Base-by-base conservation (phyloP, 331 rosid species). In the Malus hybrid region DNA sequence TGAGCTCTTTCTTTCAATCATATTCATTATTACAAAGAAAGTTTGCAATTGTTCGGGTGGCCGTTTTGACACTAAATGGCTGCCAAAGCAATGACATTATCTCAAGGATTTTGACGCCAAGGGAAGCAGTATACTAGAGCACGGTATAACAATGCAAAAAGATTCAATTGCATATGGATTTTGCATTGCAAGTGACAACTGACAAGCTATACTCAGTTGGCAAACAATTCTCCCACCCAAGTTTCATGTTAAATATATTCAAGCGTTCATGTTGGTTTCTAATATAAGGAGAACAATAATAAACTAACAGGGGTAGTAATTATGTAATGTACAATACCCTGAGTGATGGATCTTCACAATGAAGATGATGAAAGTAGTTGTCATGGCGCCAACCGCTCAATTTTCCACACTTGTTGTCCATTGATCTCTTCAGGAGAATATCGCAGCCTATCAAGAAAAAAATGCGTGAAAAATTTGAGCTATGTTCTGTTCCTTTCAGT, bases 331-430 rank as follows among this genome's bases (percentile, higher is more conserved):
- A 46, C 15, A 56, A 42, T 46, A 79, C 73, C 78, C 52, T 36
- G 28, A 60, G 10, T 26, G 63, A 56, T 55, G 10, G 61, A 46
- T 46, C 72, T 68, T 77, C 80, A 66, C 30, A 73, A 48, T 33
- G 72, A 75, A 68, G 86, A 74, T 71, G 84, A 71, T 75, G 83
- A 72, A 68, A 26, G 53, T 63, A 58, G 48, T 70, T 11, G 50
- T 94, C 88, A 95, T 32, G 99, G 98, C 39, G 99, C 98, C 88
- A 95, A 82, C 52, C 98, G 92, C 82, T 92, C 93, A 73, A 92
- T 61, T 83, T 86, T 88, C 99, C 99, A 95, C 58, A 14, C 82
- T 82, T 18, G 80, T 66, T 85, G 82, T 75, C 97, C 98, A 76
- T 88, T 78, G 62, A 80, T 78, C 80, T 90, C 96, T 13, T 50